A percentile compares a stretch with the other conserved stretches of the same genome.
Evolutionary conservation across 495 filamentous ascomycete genomes (phyloP).

Genomic region (Penicillium odoratum): DNA sequence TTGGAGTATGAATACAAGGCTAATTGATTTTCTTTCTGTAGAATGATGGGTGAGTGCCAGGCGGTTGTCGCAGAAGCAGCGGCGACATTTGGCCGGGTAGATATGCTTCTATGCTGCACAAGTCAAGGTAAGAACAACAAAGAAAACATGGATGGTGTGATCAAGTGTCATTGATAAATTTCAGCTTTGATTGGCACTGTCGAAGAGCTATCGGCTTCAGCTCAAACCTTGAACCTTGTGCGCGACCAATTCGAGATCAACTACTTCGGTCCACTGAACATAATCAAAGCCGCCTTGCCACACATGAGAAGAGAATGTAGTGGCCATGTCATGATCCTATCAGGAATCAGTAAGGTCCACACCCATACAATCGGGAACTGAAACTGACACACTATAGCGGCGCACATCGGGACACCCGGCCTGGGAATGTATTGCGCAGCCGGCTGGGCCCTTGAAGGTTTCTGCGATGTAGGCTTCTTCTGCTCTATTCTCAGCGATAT

Average conservation of each 20-base stretch:
- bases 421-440: slow-evolving; percentile 88
- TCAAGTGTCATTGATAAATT: background rate
- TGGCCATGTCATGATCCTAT: slow-evolving; percentile 88
- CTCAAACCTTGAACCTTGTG: slow-evolving; percentile 72
- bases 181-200: slow-evolving; percentile 85
- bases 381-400: slow-evolving; percentile 47
- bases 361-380: background rate
- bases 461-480: slow-evolving; percentile 67
- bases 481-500: background rate
- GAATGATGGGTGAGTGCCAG: slow-evolving; percentile 61
- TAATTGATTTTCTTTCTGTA: slow-evolving; percentile 20
- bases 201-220: slow-evolving; percentile 79
- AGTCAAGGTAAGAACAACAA: slow-evolving; percentile 65
- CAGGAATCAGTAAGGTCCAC: slow-evolving; percentile 66
- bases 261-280: slow-evolving; percentile 92
- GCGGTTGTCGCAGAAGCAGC: slow-evolving; percentile 85
- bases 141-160: background rate
- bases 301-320: slow-evolving; percentile 73
- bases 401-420: slow-evolving; percentile 89
- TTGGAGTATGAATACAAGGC: background rate
- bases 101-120: slow-evolving; percentile 85
- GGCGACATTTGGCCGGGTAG: slow-evolving; percentile 78
- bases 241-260: slow-evolving; percentile 91
- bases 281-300: slow-evolving; percentile 87
- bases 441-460: slow-evolving; percentile 96